Conservation (phyloP, 202 grass and related monocot species). For the Bolboschoenoplectus hybrid region DNA sequence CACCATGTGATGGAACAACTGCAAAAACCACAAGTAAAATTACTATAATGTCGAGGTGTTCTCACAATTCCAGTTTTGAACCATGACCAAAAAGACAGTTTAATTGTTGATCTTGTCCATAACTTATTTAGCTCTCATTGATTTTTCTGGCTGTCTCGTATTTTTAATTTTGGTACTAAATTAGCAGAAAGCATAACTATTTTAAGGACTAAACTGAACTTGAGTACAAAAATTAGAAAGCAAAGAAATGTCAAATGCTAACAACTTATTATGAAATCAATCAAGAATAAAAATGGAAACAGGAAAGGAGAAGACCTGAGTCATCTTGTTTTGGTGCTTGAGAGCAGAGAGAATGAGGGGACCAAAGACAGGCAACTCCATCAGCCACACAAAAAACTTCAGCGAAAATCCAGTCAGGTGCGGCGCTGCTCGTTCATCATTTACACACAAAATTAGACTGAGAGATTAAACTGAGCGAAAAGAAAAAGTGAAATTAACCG, state of each 20-base stretch:
- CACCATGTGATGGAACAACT: constrained; percentile 73
- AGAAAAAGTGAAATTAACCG: neutral
- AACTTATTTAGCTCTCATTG: neutral
- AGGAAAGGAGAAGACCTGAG: constrained; percentile 43
- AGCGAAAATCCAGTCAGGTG: constrained; percentile 67
- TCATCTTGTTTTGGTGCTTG: constrained; percentile 77
- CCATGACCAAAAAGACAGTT: neutral
- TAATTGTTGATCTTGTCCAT: neutral
- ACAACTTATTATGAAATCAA: neutral
- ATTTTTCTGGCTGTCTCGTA: neutral
- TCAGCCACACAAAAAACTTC: constrained; percentile 70
- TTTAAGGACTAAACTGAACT: neutral
- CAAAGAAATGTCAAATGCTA: neutral
- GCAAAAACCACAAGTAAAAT: neutral
- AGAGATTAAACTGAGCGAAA: neutral
- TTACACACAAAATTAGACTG: constrained; percentile 16
- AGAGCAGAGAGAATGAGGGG: constrained; percentile 55
- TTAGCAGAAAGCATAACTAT: neutral
- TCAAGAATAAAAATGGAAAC: neutral
- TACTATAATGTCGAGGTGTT: neutral
- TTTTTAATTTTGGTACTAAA: neutral
- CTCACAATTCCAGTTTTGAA: neutral
- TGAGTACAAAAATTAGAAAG: constrained; percentile 20
- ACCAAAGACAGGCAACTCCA: constrained; percentile 69
- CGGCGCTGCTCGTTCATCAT: constrained; percentile 51